phyloP scores from a whole-genome alignment of 1,284 basidiomycete species.

The Fomitopsis betulina region DNA sequence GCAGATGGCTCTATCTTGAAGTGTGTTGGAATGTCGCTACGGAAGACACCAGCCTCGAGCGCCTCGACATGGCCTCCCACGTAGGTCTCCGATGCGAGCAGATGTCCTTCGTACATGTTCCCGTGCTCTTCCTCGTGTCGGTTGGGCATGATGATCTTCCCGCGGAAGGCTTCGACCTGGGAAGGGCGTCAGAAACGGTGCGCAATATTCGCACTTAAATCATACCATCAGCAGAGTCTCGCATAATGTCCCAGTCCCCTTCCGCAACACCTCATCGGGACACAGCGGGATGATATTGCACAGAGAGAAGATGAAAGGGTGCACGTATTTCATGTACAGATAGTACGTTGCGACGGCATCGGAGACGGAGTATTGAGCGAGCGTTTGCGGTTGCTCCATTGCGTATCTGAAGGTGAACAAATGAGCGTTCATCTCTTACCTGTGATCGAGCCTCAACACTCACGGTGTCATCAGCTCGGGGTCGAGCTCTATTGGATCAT shows the following conservation, averaged over 20 bases:
- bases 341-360: constrained; percentile 99
- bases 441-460: constrained; percentile 11
- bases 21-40: constrained; percentile 92
- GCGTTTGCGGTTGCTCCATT: constrained; percentile 89
- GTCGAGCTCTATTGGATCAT: constrained; percentile 96
- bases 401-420: constrained; percentile 69
- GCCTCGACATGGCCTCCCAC: constrained; percentile 99
- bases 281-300: constrained; percentile 99
- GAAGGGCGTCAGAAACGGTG: not conserved
- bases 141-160: constrained; percentile 96
- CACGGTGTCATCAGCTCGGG: constrained; percentile 99
- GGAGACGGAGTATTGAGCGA: constrained; percentile 98
- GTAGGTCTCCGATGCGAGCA: constrained; percentile 96
- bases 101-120: constrained; percentile 93
- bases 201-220: too few species aligned
- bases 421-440: not conserved
- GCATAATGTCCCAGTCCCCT: constrained; percentile 95
- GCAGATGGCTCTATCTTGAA: constrained; percentile 94
- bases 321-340: constrained; percentile 99
- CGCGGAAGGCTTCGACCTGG: constrained; percentile 93
- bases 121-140: constrained; percentile 92
- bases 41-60: constrained; percentile 96
- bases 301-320: constrained; percentile 98
- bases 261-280: constrained; percentile 95
- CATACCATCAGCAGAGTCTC: constrained; percentile 97